Percentiles rank a stretch among this genome's conserved stretches.
phyloP scores from a whole-genome alignment of 2,329 filamentous ascomycete species.

The Paraphaeosphaeria sporulosa region DNA sequence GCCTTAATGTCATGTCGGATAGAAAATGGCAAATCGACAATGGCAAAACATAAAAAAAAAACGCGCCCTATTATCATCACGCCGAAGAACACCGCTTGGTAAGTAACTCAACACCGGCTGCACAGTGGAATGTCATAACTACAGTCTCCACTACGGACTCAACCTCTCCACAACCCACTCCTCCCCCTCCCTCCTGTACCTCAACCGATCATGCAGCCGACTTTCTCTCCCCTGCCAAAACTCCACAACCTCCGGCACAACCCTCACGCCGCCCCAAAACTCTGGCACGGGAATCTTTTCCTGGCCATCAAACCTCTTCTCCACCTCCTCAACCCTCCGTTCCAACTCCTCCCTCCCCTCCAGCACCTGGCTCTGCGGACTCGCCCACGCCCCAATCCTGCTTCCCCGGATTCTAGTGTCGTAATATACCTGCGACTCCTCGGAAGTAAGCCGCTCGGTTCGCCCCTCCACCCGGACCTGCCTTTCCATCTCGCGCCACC shows the following conservation, averaged over 20 bases:
- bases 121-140: no score
- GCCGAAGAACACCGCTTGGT: no score
- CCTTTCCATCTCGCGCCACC: constrained; percentile 85
- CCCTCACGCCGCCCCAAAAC: constrained; percentile 91
- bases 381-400: constrained; percentile 91
- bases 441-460: constrained; percentile 69
- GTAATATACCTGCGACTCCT: constrained; percentile 76
- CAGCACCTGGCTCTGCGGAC: constrained; percentile 82
- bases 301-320: constrained; percentile 75
- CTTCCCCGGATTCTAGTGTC: constrained; percentile 76
- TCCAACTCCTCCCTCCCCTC: constrained; percentile 76
- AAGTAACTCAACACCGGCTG: not conserved
- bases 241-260: constrained; percentile 86
- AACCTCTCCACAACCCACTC: constrained; percentile 75
- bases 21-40: no score
- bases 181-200: constrained; percentile 69
- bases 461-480: constrained; percentile 90
- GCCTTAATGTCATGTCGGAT: constrained; percentile 1
- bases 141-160: constrained; percentile 78
- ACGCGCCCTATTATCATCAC: not conserved
- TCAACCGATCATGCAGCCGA: constrained; percentile 91
- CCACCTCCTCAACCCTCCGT: constrained; percentile 76
- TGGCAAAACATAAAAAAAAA: not conserved
- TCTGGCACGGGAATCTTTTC: constrained; percentile 88
- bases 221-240: constrained; percentile 96